Evolutionary conservation across 768 basidiomycete species (phyloP).

Genomic region (Austroboletus eburneus): DNA sequence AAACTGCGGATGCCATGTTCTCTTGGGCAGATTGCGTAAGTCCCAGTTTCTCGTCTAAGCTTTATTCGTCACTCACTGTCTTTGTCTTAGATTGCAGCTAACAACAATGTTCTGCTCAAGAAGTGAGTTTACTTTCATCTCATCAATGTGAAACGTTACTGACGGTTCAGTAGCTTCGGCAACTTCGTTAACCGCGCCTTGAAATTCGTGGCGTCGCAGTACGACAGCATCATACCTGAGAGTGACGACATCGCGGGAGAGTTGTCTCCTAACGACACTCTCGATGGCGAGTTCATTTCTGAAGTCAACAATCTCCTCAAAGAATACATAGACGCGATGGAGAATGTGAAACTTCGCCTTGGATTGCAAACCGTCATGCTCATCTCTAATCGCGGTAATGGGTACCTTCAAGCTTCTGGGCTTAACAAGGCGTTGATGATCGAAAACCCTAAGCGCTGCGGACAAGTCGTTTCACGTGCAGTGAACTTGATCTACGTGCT

Average conservation of each 20-base stretch:
- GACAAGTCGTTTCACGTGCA: constrained; percentile 84
- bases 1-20: constrained; percentile 93
- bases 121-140: constrained; percentile 50
- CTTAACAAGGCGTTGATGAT: constrained; percentile 87
- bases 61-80: constrained; percentile 1
- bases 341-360: constrained; percentile 81
- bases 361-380: constrained; percentile 89
- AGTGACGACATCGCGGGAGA: constrained; percentile 66
- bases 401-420: constrained; percentile 89
- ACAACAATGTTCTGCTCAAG: constrained; percentile 91
- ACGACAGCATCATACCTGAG: constrained; percentile 75
- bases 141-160: not conserved
- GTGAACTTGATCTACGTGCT: constrained; percentile 91
- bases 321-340: constrained; percentile 85
- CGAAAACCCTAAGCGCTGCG: constrained; percentile 79
- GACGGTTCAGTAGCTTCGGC: constrained; percentile 60
- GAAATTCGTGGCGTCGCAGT: constrained; percentile 90
- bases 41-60: not conserved
- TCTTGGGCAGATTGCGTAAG: constrained; percentile 93
- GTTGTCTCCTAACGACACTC: constrained; percentile 59
- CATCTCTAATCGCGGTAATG: constrained; percentile 85
- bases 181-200: constrained; percentile 95
- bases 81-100: constrained; percentile 76
- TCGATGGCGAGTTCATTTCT: constrained; percentile 71
- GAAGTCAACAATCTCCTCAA: constrained; percentile 76